Conservation (phyloP, 352 stramenopile species). For the Pythium rhizo-oryzae region DNA sequence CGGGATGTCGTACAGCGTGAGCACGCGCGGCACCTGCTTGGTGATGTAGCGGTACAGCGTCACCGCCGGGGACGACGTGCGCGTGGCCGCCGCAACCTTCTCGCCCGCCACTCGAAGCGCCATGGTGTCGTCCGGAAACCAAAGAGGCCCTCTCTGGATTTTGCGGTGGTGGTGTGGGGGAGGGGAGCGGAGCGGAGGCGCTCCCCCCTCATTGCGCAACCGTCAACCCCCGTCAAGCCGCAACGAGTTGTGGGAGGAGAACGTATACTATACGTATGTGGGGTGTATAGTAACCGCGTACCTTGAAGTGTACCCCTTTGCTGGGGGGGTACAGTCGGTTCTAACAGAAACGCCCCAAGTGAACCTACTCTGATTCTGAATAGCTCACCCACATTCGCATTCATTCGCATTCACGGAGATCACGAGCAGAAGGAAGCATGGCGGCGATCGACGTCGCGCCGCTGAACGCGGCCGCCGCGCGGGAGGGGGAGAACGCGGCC, state of each 20-base stretch:
- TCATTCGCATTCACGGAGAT: too few relatives aligned
- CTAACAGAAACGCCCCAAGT: too few relatives aligned
- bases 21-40: conserved; percentile 94
- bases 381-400: too few relatives aligned
- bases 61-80: conserved; percentile 62
- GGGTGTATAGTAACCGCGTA: too few relatives aligned
- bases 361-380: too few relatives aligned
- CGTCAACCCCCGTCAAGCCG: too few relatives aligned
- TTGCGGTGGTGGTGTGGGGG: background rate
- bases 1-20: conserved; percentile 98
- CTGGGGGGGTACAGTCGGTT: too few relatives aligned
- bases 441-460: conserved; percentile 23
- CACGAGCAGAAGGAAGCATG: background rate
- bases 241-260: too few relatives aligned
- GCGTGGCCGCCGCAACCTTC: conserved; percentile 58
- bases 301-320: too few relatives aligned
- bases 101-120: conserved; percentile 76
- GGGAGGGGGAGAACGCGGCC: conserved; percentile 8
- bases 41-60: conserved; percentile 90
- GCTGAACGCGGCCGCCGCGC: conserved; percentile 48
- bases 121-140: conserved; percentile 37
- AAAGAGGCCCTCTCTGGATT: background rate
- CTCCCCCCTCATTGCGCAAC: too few relatives aligned
- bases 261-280: too few relatives aligned
- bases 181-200: too few relatives aligned